Base-by-base conservation (phyloP, 164 flowering plant species). In the Warburgia ugandensis region DNA sequence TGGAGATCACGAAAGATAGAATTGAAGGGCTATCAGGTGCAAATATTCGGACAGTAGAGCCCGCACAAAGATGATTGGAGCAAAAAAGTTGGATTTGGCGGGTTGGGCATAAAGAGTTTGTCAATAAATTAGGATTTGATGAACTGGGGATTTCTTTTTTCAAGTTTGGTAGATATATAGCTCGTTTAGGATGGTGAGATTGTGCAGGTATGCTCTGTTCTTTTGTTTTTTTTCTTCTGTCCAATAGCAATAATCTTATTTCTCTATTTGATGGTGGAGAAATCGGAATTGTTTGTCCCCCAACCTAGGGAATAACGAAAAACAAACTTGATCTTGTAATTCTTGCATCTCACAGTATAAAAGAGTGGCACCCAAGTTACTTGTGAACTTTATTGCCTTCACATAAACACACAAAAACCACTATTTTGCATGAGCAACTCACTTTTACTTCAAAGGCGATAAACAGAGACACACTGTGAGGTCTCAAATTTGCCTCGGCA, bases 1-100 rank as follows among this genome's bases (percentile, higher is more conserved):
- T 86, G 61, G 97, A 90, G 62, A 74, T 86, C 37, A 84, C 89
- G 6, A 90, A 90, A 66, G 96, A 86, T 55, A 77, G 83, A 35
- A 68, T 80, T 57, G 97, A 84, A 54, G 89, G 89, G 32, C 72
- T 86, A 86, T 67, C 89, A 0, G 85, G 86, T 36, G 96, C 85
- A 48, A 83, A 68, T 70, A 82, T 90, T 27, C 76, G 97, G 50
- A 84, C 86, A 0, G 77, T 84, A 44, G 97, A 90, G 52, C 76
- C 92, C 16, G 79, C 83, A 36, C 97, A 80, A 49, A 80, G 97
- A 71, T 84, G 72, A 85, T 63, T 31, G 10, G 17, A 14, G 5
- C 32, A 10, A 42, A n/a, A n/a, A n/a, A n/a, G n/a, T n/a, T n/a
- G n/a, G n/a, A n/a, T n/a, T n/a, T n/a, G n/a, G n/a, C n/a, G n/a